phyloP scores from a whole-genome alignment of 495 filamentous ascomycete species.

The Daldinia loculata region DNA sequence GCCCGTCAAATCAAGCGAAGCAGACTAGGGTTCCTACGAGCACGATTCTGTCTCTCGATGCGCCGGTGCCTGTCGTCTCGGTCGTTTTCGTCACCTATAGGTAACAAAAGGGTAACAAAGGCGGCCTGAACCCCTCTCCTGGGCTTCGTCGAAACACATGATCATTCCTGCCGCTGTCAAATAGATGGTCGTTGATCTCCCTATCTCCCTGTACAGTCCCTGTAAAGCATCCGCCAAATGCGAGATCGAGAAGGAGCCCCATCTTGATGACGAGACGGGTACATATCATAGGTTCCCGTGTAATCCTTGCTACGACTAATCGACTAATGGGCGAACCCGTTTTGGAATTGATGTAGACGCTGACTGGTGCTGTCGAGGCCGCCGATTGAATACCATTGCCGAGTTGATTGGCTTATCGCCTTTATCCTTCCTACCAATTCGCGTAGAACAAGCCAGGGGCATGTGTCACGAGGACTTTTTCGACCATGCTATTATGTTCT shows the following conservation, averaged over 20 bases:
- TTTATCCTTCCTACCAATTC: slow-evolving; percentile 38
- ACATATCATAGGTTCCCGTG: slow-evolving; percentile 40
- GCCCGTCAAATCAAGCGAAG: slow-evolving; percentile 22
- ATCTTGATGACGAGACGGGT: slow-evolving; percentile 36
- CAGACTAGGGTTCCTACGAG: slow-evolving; percentile 12
- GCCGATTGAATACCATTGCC: slow-evolving; percentile 27
- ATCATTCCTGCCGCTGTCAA: slow-evolving; percentile 33
- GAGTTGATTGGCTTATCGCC: slow-evolving; percentile 34
- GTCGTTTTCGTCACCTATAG: slow-evolving; percentile 16
- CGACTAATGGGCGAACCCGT: slow-evolving; percentile 31
- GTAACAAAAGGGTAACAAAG: slow-evolving; percentile 16
- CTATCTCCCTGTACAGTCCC: slow-evolving; percentile 25
- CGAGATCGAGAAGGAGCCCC: slow-evolving; percentile 34
- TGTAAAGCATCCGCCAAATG: slow-evolving; percentile 34
- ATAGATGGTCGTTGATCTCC: slow-evolving; percentile 39
- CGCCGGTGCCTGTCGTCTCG: slow-evolving; percentile 31
- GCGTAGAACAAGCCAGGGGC: slow-evolving; percentile 41
- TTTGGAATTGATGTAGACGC: slow-evolving; percentile 37
- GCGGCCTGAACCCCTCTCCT: slow-evolving; percentile 35
- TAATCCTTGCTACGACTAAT: slow-evolving; percentile 35
- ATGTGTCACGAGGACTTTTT: slow-evolving; percentile 43
- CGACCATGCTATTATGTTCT: slow-evolving; percentile 30
- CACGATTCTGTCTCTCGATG: slow-evolving; percentile 23
- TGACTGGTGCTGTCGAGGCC: slow-evolving; percentile 37
- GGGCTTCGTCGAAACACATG: slow-evolving; percentile 36